Conservation (phyloP, 179 eudicot genomes). For the Actinidia chinensis region DNA sequence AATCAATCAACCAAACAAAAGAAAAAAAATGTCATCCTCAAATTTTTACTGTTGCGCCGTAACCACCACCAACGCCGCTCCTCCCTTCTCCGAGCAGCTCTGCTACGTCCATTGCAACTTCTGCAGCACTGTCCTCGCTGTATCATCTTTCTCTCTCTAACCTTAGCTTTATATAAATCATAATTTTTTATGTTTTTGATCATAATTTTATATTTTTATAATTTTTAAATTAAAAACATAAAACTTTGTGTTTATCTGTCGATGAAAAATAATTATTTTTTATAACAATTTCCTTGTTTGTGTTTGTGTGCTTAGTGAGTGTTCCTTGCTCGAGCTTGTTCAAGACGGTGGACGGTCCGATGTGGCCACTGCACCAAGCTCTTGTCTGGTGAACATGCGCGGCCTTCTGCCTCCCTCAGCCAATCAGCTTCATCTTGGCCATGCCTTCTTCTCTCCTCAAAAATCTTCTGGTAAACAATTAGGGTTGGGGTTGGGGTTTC, state of each 20-base stretch:
- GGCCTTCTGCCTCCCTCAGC: conserved; percentile 44
- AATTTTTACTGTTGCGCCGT: conserved; percentile 38
- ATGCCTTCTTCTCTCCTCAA: conserved; percentile 56
- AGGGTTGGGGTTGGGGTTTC: background rate
- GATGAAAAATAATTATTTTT: too few relatives aligned
- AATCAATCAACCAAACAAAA: background rate
- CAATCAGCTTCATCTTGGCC: conserved; percentile 51
- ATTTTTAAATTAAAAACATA: too few relatives aligned
- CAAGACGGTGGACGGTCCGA: conserved; percentile 89
- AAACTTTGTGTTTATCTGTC: too few relatives aligned
- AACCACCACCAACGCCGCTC: conserved; percentile 28
- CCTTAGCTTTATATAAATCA: too few relatives aligned
- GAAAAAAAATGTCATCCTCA: conserved; percentile 36
- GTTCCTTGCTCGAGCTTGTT: conserved; percentile 89
- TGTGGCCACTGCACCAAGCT: conserved; percentile 95
- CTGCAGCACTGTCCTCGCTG: conserved; percentile 94
- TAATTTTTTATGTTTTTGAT: too few relatives aligned
- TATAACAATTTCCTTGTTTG: background rate
- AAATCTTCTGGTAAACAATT: conserved; percentile 49
- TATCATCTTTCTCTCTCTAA: conserved; percentile 21
- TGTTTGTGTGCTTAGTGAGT: conserved; percentile 50
- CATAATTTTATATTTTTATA: too few relatives aligned
- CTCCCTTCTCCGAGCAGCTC: conserved; percentile 69
- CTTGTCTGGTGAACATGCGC: conserved; percentile 79
- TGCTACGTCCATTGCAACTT: conserved; percentile 86